Conservation (phyloP, 2,329 filamentous ascomycete genomes). For the Colletotrichum incanum region DNA sequence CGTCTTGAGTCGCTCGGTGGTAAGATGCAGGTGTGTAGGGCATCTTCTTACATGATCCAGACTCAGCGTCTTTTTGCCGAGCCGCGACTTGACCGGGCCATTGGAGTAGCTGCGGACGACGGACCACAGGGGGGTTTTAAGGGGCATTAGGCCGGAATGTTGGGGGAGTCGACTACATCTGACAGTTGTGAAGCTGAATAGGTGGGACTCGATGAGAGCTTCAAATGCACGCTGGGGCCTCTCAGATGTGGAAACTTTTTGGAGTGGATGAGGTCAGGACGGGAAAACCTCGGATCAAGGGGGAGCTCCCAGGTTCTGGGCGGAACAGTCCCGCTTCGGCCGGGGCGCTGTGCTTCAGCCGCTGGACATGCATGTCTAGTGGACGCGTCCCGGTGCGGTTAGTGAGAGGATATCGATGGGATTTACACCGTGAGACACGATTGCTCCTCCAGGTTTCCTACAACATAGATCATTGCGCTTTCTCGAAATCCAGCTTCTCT, state of each 20-base stretch:
- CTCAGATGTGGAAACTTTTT: conserved; percentile 34
- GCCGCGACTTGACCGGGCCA: conserved; percentile 52
- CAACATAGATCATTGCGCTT: background rate
- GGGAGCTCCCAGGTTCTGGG: background rate
- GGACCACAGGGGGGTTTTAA: conserved; percentile 28
- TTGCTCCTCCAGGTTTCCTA: background rate
- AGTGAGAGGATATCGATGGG: background rate
- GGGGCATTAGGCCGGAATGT: conserved; percentile 21
- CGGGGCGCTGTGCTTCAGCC: background rate
- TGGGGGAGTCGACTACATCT: conserved; percentile 25
- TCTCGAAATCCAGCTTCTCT: background rate
- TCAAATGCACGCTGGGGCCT: background rate
- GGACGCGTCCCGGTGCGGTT: conserved; percentile 25
- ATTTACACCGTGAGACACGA: background rate
- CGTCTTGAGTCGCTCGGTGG: background rate
- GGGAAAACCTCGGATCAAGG: conserved; percentile 36
- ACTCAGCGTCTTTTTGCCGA: conserved; percentile 62
- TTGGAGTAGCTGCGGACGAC: conserved; percentile 56
- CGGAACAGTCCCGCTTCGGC: conserved; percentile 1
- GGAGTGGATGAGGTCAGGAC: conserved; percentile 39
- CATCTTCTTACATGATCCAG: conserved; percentile 69
- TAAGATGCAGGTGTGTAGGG: background rate
- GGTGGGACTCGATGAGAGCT: background rate
- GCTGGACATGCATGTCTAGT: background rate
- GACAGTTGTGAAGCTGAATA: background rate